Conservation (phyloP, 306 rosid species). For the Trichosanthes truncata region DNA sequence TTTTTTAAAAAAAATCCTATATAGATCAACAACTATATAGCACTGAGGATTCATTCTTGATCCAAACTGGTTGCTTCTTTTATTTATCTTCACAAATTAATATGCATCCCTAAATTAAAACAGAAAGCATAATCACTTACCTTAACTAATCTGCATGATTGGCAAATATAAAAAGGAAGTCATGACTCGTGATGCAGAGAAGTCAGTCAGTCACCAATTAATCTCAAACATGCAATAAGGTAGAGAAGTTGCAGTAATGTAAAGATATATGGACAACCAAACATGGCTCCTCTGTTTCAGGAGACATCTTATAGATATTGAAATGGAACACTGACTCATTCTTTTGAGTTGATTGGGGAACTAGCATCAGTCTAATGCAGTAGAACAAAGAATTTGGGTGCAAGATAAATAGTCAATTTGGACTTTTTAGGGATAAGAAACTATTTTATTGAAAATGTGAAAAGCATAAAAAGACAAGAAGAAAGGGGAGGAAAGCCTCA, state of each 20-base stretch:
- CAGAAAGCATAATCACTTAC: neutral
- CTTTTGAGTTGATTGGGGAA: too few species aligned
- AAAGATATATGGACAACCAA: neutral
- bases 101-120: neutral
- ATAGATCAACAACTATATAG: neutral
- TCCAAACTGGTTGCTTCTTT: neutral
- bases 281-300: too few species aligned
- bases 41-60: neutral
- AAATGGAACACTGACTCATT: too few species aligned
- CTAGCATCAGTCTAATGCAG: too few species aligned
- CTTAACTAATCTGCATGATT: neutral
- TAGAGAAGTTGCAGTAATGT: neutral
- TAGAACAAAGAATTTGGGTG: too few species aligned
- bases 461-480: too few species aligned
- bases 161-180: neutral
- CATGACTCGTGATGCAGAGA: neutral
- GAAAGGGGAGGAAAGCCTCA: too few species aligned
- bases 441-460: too few species aligned
- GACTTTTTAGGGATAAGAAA: too few species aligned
- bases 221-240: neutral
- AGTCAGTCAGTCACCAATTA: neutral
- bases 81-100: neutral
- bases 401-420: too few species aligned
- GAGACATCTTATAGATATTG: too few species aligned
- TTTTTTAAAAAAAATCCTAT: too few species aligned